A percentile compares a stretch with the other conserved stretches of the same genome.
These are phyloP conservation scores for Pleurotus djamor DNA, from an alignment of 768 basidiomycete genomes.

Conservation along the genomic window DNA sequence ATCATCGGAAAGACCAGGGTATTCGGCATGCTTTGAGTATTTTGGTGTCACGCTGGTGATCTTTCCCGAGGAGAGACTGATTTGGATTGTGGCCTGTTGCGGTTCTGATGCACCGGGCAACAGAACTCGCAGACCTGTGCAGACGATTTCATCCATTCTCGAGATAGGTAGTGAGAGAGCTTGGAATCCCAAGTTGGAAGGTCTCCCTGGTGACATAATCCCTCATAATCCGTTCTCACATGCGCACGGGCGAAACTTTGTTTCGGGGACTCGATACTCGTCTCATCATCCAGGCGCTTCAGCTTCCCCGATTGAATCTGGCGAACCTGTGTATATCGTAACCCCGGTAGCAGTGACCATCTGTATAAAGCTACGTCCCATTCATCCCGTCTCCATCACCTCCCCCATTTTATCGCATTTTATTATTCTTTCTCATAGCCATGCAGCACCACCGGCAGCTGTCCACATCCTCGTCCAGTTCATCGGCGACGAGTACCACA, in stretches of 20 bases:
- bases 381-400: neutral
- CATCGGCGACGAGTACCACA: conserved; percentile 15
- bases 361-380: neutral
- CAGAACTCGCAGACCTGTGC: conserved; percentile 56
- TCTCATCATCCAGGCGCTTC: too few relatives aligned
- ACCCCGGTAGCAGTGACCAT: neutral
- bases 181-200: conserved; percentile 14
- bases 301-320: neutral
- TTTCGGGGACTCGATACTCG: neutral
- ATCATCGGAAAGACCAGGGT: conserved; percentile 22
- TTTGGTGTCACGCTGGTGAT: conserved; percentile 45
- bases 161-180: conserved; percentile 17
- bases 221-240: conserved; percentile 5
- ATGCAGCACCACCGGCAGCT: conserved; percentile 5
- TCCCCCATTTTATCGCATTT: neutral
- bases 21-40: conserved; percentile 25
- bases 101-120: conserved; percentile 47
- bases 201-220: conserved; percentile 1
- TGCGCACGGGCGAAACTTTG: neutral
- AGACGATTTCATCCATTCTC: conserved; percentile 22
- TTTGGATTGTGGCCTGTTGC: conserved; percentile 63
- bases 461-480: neutral
- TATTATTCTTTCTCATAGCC: neutral
- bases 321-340: neutral
- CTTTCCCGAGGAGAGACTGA: conserved; percentile 56